Percentiles rank a stretch among this genome's conserved stretches.
These are phyloP conservation scores for Dipteronia dyeriana DNA, from an alignment of 345 rosid species.

Conservation along the genomic window DNA sequence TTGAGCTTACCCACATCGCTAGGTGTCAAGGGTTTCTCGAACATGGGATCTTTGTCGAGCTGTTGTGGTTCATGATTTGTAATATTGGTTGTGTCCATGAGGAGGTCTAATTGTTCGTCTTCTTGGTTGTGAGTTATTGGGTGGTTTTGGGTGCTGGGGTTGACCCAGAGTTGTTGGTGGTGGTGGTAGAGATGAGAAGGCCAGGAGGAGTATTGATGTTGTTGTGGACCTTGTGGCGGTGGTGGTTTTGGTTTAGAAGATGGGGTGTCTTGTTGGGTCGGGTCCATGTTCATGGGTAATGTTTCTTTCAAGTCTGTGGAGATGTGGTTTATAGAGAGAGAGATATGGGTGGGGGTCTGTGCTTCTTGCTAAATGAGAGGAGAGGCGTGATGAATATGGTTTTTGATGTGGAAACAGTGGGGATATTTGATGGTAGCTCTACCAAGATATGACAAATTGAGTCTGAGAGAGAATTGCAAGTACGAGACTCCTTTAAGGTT, in stretches of 20 bases:
- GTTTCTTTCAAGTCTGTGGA: conserved; percentile 41
- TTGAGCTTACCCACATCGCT: conserved; percentile 93
- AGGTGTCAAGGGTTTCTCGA: conserved; percentile 83
- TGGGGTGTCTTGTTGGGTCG: conserved; percentile 19
- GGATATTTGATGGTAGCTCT: conserved; percentile 28
- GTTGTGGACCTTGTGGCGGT: too few species aligned
- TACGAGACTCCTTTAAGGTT: conserved; percentile 34
- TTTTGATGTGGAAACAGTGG: conserved; percentile 40
- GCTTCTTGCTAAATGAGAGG: conserved; percentile 2
- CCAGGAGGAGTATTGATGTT: conserved; percentile 20
- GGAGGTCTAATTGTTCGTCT: conserved; percentile 8
- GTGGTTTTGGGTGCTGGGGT: conserved; percentile 24
- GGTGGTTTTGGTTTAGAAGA: conserved; percentile 4
- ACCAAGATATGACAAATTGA: conserved; percentile 24
- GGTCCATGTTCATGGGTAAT: conserved; percentile 29
- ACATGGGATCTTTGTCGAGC: conserved; percentile 49
- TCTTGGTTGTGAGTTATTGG: conserved; percentile 18
- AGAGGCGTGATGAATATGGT: conserved; percentile 35
- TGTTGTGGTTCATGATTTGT: background rate
- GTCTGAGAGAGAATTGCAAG: conserved; percentile 14
- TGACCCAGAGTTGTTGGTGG: conserved; percentile 12
- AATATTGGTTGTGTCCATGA: conserved; percentile 11
- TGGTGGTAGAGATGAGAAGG: conserved; percentile 18
- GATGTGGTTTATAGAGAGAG: conserved; percentile 41
- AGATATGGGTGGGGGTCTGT: conserved; percentile 7